Evolutionary conservation across 805 yeast genomes (phyloP).

Genomic region (Kluyveromyces dobzhanskii): DNA sequence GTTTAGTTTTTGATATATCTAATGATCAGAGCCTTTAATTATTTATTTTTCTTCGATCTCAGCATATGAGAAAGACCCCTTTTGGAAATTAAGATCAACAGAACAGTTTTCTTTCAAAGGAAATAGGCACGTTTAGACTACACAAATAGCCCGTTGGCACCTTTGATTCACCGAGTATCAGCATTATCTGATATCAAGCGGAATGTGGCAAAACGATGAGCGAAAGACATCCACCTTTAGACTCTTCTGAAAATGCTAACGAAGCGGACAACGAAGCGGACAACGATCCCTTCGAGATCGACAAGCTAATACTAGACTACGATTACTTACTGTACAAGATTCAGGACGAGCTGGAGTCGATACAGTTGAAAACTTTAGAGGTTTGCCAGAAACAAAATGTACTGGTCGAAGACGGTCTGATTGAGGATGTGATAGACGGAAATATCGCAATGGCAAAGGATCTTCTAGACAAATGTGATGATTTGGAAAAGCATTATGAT

Average conservation of each 20-base stretch:
- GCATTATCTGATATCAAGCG: too few species aligned
- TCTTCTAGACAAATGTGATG: conserved; percentile 38
- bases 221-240: too few species aligned
- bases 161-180: too few species aligned
- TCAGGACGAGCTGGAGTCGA: conserved; percentile 42
- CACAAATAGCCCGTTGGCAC: too few species aligned
- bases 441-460: conserved; percentile 35
- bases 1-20: too few species aligned
- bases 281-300: conserved; percentile 53
- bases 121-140: too few species aligned
- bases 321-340: conserved; percentile 61
- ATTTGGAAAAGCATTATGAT: conserved; percentile 42
- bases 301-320: conserved; percentile 49
- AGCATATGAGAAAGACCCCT: neutral
- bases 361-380: conserved; percentile 36
- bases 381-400: conserved; percentile 20
- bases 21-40: too few species aligned
- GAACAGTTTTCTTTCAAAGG: too few species aligned
- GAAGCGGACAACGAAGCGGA: neutral
- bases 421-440: conserved; percentile 29
- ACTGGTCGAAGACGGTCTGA: conserved; percentile 19
- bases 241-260: neutral
- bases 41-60: too few species aligned
- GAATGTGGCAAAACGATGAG: too few species aligned
- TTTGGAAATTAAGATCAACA: too few species aligned